A percentile compares a stretch with the other conserved stretches of the same genome.
Evolutionary conservation across 768 basidiomycete genomes (phyloP).

Genomic region (Daedaleopsis sinensis): DNA sequence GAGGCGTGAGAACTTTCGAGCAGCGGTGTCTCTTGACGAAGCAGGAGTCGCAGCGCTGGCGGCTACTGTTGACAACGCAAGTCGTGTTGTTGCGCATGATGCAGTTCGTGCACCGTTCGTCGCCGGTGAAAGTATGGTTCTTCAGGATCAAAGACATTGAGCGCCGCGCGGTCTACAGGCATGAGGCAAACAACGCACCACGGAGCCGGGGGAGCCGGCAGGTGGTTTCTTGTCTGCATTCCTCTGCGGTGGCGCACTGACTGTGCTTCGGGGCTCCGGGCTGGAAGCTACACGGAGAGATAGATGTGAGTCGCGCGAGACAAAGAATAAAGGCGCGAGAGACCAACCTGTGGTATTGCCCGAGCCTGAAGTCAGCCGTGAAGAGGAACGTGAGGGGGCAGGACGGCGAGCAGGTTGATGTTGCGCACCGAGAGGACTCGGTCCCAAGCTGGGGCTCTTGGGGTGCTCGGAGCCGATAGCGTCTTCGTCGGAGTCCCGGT

Average conservation of each 20-base stretch:
- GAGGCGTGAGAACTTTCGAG: conserved; percentile 23
- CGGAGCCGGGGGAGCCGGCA: conserved; percentile 8
- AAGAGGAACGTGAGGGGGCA: conserved; percentile 9
- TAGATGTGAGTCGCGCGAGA: conserved; percentile 13
- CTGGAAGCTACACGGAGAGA: conserved; percentile 10
- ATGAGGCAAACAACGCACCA: conserved; percentile 10
- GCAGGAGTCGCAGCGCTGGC: conserved; percentile 23
- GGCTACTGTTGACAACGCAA: conserved; percentile 22
- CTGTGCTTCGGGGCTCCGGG: conserved; percentile 20
- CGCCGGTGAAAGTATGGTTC: conserved; percentile 18
- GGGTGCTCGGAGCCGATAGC: conserved; percentile 24
- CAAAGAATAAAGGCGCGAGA: conserved; percentile 8
- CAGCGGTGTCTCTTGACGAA: conserved; percentile 21
- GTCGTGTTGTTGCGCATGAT: conserved; percentile 19
- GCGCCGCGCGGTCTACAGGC: neutral
- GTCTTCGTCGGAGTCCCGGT: conserved; percentile 20
- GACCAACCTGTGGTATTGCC: conserved; percentile 20
- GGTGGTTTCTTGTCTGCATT: conserved; percentile 14
- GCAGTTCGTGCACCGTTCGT: conserved; percentile 21
- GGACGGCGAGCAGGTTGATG: conserved; percentile 9
- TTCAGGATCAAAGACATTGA: neutral
- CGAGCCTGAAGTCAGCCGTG: conserved; percentile 10
- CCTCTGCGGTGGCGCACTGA: conserved; percentile 18
- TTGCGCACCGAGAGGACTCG: conserved; percentile 16
- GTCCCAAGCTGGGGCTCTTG: conserved; percentile 20